Percentiles rank a stretch among this genome's conserved stretches.
Conservation (phyloP, 495 filamentous ascomycete genomes). For the Echria macrotheca region DNA sequence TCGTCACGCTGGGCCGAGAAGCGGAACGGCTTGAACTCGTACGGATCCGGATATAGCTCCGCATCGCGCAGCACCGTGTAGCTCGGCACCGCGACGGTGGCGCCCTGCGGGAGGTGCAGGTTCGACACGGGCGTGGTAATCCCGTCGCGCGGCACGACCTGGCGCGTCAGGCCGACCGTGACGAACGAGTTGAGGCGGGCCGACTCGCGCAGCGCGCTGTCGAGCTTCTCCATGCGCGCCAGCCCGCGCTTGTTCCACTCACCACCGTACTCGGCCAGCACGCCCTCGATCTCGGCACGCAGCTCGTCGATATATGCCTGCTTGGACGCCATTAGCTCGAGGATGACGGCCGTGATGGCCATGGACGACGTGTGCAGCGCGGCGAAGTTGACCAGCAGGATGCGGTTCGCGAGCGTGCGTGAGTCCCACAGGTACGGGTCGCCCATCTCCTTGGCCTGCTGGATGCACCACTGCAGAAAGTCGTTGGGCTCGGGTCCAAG, state of each 20-base stretch:
- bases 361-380: constrained; percentile 48
- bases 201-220: constrained; percentile 35
- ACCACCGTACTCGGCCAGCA: constrained; percentile 28
- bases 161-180: constrained; percentile 22
- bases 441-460: constrained; percentile 23
- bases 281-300: constrained; percentile 44
- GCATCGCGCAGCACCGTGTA: constrained; percentile 22
- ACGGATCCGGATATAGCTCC: constrained; percentile 16
- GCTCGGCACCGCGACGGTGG: constrained; percentile 14
- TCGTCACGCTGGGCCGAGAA: constrained; percentile 19
- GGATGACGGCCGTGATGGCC: constrained; percentile 32
- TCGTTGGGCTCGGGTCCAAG: constrained; percentile 27
- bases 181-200: constrained; percentile 30
- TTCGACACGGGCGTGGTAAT: constrained; percentile 33
- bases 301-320: constrained; percentile 45
- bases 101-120: constrained; percentile 17
- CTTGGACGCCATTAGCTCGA: constrained; percentile 20
- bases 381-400: constrained; percentile 44
- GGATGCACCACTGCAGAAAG: constrained; percentile 37
- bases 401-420: constrained; percentile 24
- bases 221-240: constrained; percentile 35
- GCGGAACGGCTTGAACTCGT: constrained; percentile 22
- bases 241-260: constrained; percentile 42
- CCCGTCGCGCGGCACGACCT: constrained; percentile 27
- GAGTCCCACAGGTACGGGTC: constrained; percentile 24